phyloP scores from a whole-genome alignment of 2,329 filamentous ascomycete species.

The Blastomyces parvus region DNA sequence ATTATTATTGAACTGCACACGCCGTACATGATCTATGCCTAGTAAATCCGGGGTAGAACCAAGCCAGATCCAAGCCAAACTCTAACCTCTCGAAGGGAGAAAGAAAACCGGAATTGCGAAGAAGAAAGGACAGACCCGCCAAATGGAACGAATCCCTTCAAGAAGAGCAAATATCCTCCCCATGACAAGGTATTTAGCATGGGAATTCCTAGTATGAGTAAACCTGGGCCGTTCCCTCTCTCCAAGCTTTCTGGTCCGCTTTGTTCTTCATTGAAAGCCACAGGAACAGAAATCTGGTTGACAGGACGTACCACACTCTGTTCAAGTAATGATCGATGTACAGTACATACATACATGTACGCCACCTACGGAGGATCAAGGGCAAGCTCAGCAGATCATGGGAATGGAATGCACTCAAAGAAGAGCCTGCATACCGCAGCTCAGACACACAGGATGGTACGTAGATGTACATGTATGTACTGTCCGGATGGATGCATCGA shows the following conservation, averaged over 20 bases:
- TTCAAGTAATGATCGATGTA: neutral
- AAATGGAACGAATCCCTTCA: neutral
- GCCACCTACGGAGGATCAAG: neutral
- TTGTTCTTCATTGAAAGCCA: constrained; percentile 1
- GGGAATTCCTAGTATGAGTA: neutral
- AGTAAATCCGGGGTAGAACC: constrained; percentile 3
- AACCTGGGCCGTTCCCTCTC: neutral
- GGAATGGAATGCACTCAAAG: neutral
- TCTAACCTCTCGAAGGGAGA: neutral
- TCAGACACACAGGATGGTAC: neutral
- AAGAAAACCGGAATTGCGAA: neutral
- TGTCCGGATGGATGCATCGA: neutral
- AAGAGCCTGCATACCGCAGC: neutral
- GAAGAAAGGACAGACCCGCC: neutral
- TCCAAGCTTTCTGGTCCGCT: neutral
- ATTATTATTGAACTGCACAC: neutral
- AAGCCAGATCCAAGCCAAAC: neutral
- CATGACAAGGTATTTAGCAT: neutral
- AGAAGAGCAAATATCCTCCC: neutral
- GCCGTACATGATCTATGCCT: neutral
- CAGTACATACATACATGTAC: too few species aligned
- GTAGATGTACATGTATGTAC: too few species aligned
- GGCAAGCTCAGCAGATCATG: neutral
- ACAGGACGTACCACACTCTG: too few species aligned
- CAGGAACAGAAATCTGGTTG: neutral